Base-by-base conservation (phyloP, 768 basidiomycete species). In the Naganishia kalamii region DNA sequence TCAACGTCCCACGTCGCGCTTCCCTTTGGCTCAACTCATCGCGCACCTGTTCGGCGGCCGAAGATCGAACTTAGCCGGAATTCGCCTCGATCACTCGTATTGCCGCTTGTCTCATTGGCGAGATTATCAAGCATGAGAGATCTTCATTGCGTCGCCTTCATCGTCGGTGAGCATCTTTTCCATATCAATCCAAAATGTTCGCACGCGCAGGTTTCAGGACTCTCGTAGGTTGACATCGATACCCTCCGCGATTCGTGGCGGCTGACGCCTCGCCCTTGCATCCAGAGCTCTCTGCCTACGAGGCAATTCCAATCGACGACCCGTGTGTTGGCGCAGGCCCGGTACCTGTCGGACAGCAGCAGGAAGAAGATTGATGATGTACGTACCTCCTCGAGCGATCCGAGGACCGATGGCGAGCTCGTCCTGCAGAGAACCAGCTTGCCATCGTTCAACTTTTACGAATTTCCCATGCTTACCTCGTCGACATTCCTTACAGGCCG, bases 401-500 rank as follows among this genome's bases (percentile, higher is more conserved):
- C n/a, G n/a, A 17, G 7, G 46, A 11, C 35, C 2, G 17, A 43
- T 47, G 13, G 60, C 46, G 13, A 47, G 29, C 27, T n/a, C n/a
- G n/a, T n/a, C n/a, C n/a, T n/a, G n/a, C n/a, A n/a, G 17, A 32
- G 10, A 21, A 8, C n/a, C n/a, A 10, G 25, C 35, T 60, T 37
- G 11, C 19, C 37, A 5, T 27, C 43, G 8, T 29, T 60, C 40
- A 2, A 7, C 10, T 60, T 47, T 17, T 25, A 30, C n/a, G 10
- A 12, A 49, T 40, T 33, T 2, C 44, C 40, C 3, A 32, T 49
- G 15, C 17, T 29, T 17, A 25, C 37, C 1, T 25, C 13, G 23
- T 43, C 15, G 23, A 11, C n/a, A 21, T 30, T 49, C 12, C 50
- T 59, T 0, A 4, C 69, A 85, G 70, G 92, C 92, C 2, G 84